A percentile compares a stretch with the other conserved stretches of the same genome.
Conservation (phyloP, 1,139 yeast species). For the Kurtzmaniella natalensis region DNA sequence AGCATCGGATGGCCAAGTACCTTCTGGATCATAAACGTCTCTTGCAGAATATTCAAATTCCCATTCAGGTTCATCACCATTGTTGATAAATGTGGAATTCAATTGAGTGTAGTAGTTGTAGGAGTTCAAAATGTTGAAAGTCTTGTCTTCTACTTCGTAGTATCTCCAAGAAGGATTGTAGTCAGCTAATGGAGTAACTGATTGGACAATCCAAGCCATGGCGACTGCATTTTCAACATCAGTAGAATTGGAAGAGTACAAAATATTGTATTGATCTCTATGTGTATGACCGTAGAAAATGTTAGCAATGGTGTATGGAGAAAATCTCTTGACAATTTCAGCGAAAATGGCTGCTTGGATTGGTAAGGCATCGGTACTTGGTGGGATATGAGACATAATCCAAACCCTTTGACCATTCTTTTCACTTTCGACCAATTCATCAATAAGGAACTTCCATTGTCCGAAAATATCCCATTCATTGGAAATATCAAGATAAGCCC, state of each 20-base stretch:
- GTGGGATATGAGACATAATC: slow-evolving; percentile 69
- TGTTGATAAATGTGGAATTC: slow-evolving; percentile 47
- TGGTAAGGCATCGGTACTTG: slow-evolving; percentile 55
- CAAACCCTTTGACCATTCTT: slow-evolving; percentile 57
- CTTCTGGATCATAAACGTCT: slow-evolving; percentile 41
- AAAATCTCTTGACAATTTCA: slow-evolving; percentile 59
- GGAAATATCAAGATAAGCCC: slow-evolving; percentile 53
- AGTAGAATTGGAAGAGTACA: slow-evolving; percentile 41
- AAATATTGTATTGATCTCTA: slow-evolving; percentile 58
- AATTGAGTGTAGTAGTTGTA: slow-evolving; percentile 52
- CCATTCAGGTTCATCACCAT: slow-evolving; percentile 53
- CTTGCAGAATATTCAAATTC: slow-evolving; percentile 52
- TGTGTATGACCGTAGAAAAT: slow-evolving; percentile 74
- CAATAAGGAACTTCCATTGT: slow-evolving; percentile 55
- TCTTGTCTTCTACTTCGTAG: slow-evolving; percentile 60
- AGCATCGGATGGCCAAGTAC: slow-evolving; percentile 45
- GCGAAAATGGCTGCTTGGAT: slow-evolving; percentile 53
- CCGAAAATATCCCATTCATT: slow-evolving; percentile 61
- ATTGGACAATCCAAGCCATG: slow-evolving; percentile 63
- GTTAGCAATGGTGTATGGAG: slow-evolving; percentile 66
- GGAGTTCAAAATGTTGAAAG: slow-evolving; percentile 59
- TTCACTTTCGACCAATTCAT: slow-evolving; percentile 60
- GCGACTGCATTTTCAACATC: slow-evolving; percentile 43
- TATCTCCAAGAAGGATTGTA: slow-evolving; percentile 71
- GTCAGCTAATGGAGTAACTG: slow-evolving; percentile 57